Conservation (phyloP, 208 protist genomes). For the Crithidia thermophila region DNA sequence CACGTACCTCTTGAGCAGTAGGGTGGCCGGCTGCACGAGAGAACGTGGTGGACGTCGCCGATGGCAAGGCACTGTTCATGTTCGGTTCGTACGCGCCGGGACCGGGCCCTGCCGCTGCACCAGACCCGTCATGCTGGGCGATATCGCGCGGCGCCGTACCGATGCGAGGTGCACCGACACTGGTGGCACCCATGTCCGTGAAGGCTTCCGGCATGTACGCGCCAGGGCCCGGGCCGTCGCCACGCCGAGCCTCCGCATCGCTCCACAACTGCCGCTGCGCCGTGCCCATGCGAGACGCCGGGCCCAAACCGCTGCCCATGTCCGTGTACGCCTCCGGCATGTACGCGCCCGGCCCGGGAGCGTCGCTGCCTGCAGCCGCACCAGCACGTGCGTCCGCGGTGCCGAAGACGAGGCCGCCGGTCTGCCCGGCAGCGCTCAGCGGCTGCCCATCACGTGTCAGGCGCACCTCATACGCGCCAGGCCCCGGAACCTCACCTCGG, state of each 20-base stretch:
- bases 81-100: conserved; percentile 43
- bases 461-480: conserved; percentile 40
- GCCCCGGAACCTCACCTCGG: conserved; percentile 27
- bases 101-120: conserved; percentile 6
- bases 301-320: neutral
- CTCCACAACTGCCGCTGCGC: no score
- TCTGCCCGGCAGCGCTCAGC: neutral
- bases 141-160: conserved; percentile 22
- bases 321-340: conserved; percentile 5
- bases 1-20: neutral
- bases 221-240: conserved; percentile 44
- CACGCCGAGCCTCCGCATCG: neutral
- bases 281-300: neutral
- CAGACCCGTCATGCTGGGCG: neutral
- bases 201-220: conserved; percentile 28
- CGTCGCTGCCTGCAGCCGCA: conserved; percentile 1
- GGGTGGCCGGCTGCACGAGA: conserved; percentile 1
- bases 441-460: conserved; percentile 18
- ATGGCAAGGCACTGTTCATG: neutral
- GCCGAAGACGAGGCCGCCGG: neutral
- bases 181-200: neutral
- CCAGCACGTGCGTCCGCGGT: conserved; percentile 12
- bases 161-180: conserved; percentile 17
- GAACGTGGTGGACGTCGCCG: conserved; percentile 23
- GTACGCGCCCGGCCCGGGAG: conserved; percentile 17